Base-by-base conservation (phyloP, 1,284 basidiomycete genomes). In the Rhodotorula sp. region DNA sequence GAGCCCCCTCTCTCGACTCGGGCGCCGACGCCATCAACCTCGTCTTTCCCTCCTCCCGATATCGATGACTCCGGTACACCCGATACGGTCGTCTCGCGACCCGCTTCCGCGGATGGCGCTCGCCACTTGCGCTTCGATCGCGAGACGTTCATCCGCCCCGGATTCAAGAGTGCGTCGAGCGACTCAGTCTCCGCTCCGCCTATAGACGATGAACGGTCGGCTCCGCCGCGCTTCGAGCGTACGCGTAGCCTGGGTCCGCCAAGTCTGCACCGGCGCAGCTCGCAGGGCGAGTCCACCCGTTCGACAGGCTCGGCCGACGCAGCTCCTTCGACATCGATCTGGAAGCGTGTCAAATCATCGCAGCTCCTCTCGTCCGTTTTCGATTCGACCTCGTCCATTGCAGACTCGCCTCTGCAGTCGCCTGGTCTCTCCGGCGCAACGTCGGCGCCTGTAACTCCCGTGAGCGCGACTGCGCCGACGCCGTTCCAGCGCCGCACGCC, bases 341-440 rank as follows among this genome's bases (percentile, higher is more conserved):
- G 71, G 71, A 54, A 65, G 17, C 55, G 64, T 13, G 69, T 67
- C 56, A 34, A 53, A 34, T 66, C 63, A 4, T 61, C 66, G 55
- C 56, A 64, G n/a, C 66, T 54, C 46, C 60, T 68, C 21, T 45
- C 60, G 16, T 27, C 21, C 46, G 17, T 60, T 8, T 16, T 8
- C 21, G 49, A 50, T 8, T 41, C 42, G 12, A 41, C 19, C 27
- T 12, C 64, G 34, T 50, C 63, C 4, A 41, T 45, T 8, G 50
- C 23, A 21, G 13, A 49, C 8, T 50, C 67, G 8, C 61, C 54
- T 7, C 34, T 44, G 16, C 21, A 50, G 17, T 53, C 65, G 7
- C 61, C 64, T 8, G 19, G 13, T 3, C 14, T 55, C 8, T n/a
- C 52, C 1, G 14, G 46, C 41, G 52, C 52, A 34, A 34, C 34